Base-by-base conservation (phyloP, 225 moss, liverwort and hornwort genomes). In the Asterella californica region DNA sequence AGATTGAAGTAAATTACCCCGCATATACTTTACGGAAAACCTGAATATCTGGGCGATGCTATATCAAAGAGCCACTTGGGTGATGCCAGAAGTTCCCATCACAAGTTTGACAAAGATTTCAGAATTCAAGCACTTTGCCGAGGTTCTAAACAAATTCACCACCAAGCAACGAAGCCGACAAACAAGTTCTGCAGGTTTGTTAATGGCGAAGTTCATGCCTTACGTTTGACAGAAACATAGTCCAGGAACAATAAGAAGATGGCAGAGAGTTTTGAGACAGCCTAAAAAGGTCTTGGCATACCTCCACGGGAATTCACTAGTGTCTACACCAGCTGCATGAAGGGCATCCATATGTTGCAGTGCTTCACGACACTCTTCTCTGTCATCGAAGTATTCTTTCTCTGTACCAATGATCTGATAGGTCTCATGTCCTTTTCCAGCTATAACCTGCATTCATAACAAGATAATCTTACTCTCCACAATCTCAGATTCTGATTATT, bases 261-360 rank as follows among this genome's bases (percentile, higher is more conserved):
- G 52, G 52, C 52, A 61, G 24, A 42, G 42, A 2, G 7, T 42
- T 42, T 42, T 25, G 24, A 61, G 24, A 61, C 52, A 52, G n/a
- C 9, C 25, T 22, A 17, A 61, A 27, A 6, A 66, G 12, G 12
- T 30, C 34, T 66, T 33, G 15, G 33, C 22, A 9, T 60, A 97
- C 97, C 97, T 95, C 97, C 97, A 99, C 30, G 97, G 97, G 70
- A 99, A 99, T 89, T 99, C 97, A 86, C 93, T 95, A 33, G 97
- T 99, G 81, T 99, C 97, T 53, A 99, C 92, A 85, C 97, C 97
- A 45, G 93, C 97, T 59, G 95, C 97, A 82, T 99, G 97, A 1
- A 99, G 89, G 45, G 93, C 93, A 84, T 99, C 95, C 33, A 99
- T 79, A 79, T 99, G 97, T 84, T 99, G 97, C 84, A 99, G 82